A percentile compares a stretch with the other conserved stretches of the same genome.
These are phyloP conservation scores for Vaccinium vitisidaea DNA, from an alignment of 148 eudicot genomes.

Conservation along the genomic window DNA sequence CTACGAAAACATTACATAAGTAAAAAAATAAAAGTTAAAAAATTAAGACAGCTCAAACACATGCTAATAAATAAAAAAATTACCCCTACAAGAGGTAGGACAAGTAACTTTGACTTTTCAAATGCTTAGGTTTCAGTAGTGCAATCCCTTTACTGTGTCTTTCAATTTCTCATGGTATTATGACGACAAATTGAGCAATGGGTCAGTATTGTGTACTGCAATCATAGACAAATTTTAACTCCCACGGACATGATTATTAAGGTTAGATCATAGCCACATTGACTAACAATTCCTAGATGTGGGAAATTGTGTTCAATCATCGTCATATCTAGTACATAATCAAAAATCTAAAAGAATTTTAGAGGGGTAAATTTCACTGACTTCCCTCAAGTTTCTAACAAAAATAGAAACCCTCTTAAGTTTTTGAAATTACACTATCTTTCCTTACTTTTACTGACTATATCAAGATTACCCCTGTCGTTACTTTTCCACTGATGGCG, in stretches of 20 bases:
- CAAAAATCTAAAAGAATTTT: neutral
- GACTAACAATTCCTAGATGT: neutral
- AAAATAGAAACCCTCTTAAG: too few species aligned
- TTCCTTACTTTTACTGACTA: too few species aligned
- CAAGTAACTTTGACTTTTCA: constrained; percentile 12
- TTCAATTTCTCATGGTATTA: neutral
- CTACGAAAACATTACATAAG: too few species aligned
- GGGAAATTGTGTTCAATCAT: constrained; percentile 18
- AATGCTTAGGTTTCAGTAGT: constrained; percentile 12
- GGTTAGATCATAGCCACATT: neutral
- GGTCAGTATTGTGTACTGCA: neutral
- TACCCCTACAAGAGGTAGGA: neutral
- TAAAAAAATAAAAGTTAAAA: too few species aligned
- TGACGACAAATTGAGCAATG: constrained; percentile 1
- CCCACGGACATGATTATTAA: neutral
- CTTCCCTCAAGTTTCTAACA: too few species aligned
- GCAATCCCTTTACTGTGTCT: neutral
- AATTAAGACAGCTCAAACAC: too few species aligned
- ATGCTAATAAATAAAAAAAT: too few species aligned
- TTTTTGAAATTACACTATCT: too few species aligned
- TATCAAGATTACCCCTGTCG: too few species aligned
- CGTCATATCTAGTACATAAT: neutral
- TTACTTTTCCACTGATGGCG: too few species aligned
- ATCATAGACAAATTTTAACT: constrained; percentile 1
- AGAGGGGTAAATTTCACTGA: too few species aligned